Evolutionary conservation across 2,329 filamentous ascomycete species (phyloP).

Genomic region (Fusarium clavum): DNA sequence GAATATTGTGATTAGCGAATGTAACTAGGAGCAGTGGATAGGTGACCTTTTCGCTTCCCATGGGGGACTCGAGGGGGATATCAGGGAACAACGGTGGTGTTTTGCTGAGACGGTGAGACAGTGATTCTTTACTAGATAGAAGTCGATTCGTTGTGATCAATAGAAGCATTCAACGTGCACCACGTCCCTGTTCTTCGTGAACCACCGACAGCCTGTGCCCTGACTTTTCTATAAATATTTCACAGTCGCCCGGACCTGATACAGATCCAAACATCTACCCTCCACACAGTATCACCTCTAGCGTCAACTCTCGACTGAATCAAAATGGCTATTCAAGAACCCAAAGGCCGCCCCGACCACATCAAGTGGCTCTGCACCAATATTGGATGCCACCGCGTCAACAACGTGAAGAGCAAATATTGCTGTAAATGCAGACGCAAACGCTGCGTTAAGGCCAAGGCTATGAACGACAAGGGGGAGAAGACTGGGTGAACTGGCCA

Average conservation of each 20-base stretch:
- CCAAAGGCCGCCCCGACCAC: not conserved
- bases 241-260: not conserved
- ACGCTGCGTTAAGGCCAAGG: not conserved
- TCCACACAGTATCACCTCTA: not conserved
- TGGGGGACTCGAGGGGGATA: fast-evolving
- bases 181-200: not conserved
- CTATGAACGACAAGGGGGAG: not conserved
- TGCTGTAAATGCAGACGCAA: not conserved
- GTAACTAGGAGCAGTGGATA: fast-evolving
- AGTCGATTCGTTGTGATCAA: not conserved
- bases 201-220: fast-evolving
- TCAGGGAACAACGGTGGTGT: not conserved
- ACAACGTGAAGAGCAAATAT: not conserved
- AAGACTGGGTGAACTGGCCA: fast-evolving
- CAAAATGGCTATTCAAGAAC: not conserved
- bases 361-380: not conserved
- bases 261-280: not conserved
- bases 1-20: not conserved
- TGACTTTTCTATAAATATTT: not conserved
- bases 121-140: not conserved
- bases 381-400: not conserved
- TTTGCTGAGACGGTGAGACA: not conserved
- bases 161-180: fast-evolving
- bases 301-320: not conserved
- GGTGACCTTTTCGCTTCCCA: fast-evolving